These are phyloP conservation scores for Lepiota venenata DNA, from an alignment of 768 basidiomycete species.

Conservation along the genomic window DNA sequence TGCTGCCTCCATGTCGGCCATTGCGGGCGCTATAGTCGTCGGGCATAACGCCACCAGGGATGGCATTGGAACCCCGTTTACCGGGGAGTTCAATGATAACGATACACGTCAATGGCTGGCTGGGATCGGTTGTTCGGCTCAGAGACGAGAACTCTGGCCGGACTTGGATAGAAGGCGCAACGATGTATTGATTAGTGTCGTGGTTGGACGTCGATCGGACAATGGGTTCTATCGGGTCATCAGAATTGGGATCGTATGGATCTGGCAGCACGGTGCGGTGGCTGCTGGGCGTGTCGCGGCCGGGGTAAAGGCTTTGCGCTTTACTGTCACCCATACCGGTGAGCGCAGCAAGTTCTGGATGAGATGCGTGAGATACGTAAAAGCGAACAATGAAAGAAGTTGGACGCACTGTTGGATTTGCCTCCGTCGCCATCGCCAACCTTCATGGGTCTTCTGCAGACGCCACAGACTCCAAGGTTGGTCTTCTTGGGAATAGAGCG, in stretches of 20 bases:
- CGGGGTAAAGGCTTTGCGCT: constrained; percentile 57
- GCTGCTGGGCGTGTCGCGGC: constrained; percentile 56
- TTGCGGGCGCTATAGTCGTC: constrained; percentile 39
- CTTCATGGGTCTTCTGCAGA: constrained; percentile 96
- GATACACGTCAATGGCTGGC: constrained; percentile 90
- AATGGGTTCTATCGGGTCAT: constrained; percentile 76
- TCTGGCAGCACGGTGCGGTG: constrained; percentile 32
- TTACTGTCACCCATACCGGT: constrained; percentile 81
- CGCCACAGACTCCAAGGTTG: constrained; percentile 93
- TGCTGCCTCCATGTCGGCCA: constrained; percentile 18
- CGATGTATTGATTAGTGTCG: constrained; percentile 66
- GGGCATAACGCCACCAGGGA: constrained; percentile 51
- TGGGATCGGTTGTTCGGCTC: constrained; percentile 61
- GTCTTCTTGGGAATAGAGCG: constrained; percentile 61
- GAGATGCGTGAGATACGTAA: not conserved
- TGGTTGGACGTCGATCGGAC: constrained; percentile 45
- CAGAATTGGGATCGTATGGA: constrained; percentile 72
- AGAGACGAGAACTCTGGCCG: constrained; percentile 88
- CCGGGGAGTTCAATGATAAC: constrained; percentile 90
- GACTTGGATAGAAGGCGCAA: constrained; percentile 91
- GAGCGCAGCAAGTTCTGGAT: constrained; percentile 85
- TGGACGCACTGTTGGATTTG: constrained; percentile 81
- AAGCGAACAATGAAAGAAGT: constrained; percentile 8
- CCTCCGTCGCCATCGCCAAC: constrained; percentile 83
- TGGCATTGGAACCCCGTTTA: constrained; percentile 49